A percentile compares a stretch with the other conserved stretches of the same genome.
Conservation (phyloP, 768 basidiomycete genomes). For the Neoboletus subvelutipes region DNA sequence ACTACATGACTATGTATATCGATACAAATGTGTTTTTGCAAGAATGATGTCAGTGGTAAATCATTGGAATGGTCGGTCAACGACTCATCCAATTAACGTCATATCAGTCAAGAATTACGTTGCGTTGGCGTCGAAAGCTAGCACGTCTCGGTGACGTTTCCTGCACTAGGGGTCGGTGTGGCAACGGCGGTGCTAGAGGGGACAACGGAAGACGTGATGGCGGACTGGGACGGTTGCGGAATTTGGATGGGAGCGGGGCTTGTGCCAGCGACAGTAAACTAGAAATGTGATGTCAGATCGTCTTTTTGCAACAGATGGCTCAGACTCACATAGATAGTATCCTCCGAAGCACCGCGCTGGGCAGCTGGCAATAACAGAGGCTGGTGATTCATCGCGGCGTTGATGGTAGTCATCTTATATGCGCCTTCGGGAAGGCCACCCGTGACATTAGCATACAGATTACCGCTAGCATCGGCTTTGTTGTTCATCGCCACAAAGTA, state of each 20-base stretch:
- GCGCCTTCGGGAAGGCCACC: slow-evolving; percentile 54
- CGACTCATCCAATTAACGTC: neutral
- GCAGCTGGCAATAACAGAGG: slow-evolving; percentile 36
- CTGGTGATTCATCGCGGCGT: slow-evolving; percentile 49
- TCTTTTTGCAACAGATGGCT: neutral
- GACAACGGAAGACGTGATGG: neutral
- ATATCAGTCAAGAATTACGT: neutral
- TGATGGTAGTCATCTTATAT: slow-evolving; percentile 47
- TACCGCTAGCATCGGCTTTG: slow-evolving; percentile 41
- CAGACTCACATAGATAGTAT: slow-evolving; percentile 39
- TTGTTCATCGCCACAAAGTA: slow-evolving; percentile 59
- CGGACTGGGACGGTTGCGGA: slow-evolving; percentile 3
- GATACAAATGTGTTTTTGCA: slow-evolving; percentile 10
- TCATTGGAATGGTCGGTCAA: slow-evolving; percentile 14
- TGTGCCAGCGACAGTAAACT: slow-evolving; percentile 29
- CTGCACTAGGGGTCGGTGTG: neutral
- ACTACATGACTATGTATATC: slow-evolving; percentile 5
- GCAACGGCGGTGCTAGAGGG: neutral
- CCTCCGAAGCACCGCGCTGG: slow-evolving; percentile 43
- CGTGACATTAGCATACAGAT: slow-evolving; percentile 46
- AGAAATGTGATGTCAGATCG: slow-evolving; percentile 4
- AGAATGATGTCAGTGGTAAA: slow-evolving; percentile 1
- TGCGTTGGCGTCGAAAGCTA: neutral
- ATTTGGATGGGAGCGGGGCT: neutral
- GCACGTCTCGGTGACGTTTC: slow-evolving; percentile 2